Percentiles rank a stretch among this genome's conserved stretches.
Evolutionary conservation across 2,329 filamentous ascomycete species (phyloP).

Genomic region (Aspergillus proliferans): DNA sequence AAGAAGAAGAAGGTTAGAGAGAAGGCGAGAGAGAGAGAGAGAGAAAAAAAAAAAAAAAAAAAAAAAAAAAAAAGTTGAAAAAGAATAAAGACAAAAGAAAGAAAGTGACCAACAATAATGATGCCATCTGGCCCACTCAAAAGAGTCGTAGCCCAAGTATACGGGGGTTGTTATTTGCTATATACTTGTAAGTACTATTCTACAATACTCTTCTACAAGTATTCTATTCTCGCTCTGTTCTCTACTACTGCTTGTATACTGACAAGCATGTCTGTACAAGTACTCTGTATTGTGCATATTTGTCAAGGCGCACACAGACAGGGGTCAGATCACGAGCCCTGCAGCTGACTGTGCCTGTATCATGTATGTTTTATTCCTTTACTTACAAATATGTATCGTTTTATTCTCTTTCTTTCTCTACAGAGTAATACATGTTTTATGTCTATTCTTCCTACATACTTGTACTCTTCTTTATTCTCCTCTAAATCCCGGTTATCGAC

Average conservation of each 20-base stretch:
- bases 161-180: neutral
- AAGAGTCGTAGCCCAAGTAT: neutral
- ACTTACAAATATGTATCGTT: neutral
- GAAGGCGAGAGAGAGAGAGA: neutral
- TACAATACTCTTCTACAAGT: neutral
- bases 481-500: slow-evolving; percentile 16
- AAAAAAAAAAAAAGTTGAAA: neutral
- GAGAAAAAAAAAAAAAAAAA: neutral
- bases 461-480: neutral
- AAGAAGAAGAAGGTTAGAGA: neutral
- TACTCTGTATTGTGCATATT: neutral
- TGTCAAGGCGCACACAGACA: too few relatives aligned
- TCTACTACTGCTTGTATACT: too few relatives aligned
- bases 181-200: neutral
- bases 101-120: neutral
- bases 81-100: neutral
- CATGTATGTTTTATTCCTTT: neutral
- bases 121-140: neutral
- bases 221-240: neutral
- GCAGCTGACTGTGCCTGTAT: neutral
- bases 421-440: neutral
- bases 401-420: neutral
- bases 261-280: too few relatives aligned
- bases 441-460: neutral
- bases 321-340: too few relatives aligned